These are phyloP conservation scores for Lecanicillium sp. DNA, from an alignment of 2,329 filamentous ascomycete species.

Conservation along the genomic window DNA sequence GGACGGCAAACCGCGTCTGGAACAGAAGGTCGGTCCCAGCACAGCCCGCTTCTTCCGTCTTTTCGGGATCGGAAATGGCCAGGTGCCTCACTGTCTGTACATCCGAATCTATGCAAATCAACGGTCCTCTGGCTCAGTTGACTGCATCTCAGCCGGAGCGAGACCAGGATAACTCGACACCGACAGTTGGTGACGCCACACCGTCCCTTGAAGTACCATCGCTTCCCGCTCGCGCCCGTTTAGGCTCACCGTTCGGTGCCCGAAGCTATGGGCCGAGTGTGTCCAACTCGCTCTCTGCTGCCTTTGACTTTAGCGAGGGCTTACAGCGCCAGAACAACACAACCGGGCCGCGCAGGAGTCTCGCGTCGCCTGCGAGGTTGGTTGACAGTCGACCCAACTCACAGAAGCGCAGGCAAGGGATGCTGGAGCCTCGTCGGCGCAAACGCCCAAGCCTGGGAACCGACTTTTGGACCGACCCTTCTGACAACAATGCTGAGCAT, in stretches of 20 bases:
- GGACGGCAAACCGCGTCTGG: constrained; percentile 39
- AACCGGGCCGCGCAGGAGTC: constrained; percentile 38
- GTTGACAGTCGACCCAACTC: constrained; percentile 42
- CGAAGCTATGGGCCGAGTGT: constrained; percentile 57
- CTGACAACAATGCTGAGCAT: constrained; percentile 15
- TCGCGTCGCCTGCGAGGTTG: constrained; percentile 47
- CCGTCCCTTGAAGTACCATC: constrained; percentile 15
- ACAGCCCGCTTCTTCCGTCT: constrained; percentile 36
- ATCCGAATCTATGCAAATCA: constrained; percentile 55
- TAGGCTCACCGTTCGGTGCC: constrained; percentile 49
- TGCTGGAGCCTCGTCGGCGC: constrained; percentile 37
- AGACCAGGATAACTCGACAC: constrained; percentile 8
- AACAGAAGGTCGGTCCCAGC: constrained; percentile 40
- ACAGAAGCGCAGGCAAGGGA: constrained; percentile 44
- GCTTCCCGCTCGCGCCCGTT: constrained; percentile 24
- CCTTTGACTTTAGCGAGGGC: constrained; percentile 22
- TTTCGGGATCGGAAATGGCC: constrained; percentile 54
- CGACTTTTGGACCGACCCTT: constrained; percentile 45
- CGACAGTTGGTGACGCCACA: constrained; percentile 11
- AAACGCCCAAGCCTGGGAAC: constrained; percentile 48
- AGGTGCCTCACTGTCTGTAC: constrained; percentile 57
- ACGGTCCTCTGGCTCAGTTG: constrained; percentile 53
- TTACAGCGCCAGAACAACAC: constrained; percentile 38
- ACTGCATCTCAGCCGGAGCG: constrained; percentile 31
- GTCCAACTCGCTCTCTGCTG: constrained; percentile 38